Evolutionary conservation across 2,329 filamentous ascomycete genomes (phyloP).

Genomic region (Pezicula radicicola): DNA sequence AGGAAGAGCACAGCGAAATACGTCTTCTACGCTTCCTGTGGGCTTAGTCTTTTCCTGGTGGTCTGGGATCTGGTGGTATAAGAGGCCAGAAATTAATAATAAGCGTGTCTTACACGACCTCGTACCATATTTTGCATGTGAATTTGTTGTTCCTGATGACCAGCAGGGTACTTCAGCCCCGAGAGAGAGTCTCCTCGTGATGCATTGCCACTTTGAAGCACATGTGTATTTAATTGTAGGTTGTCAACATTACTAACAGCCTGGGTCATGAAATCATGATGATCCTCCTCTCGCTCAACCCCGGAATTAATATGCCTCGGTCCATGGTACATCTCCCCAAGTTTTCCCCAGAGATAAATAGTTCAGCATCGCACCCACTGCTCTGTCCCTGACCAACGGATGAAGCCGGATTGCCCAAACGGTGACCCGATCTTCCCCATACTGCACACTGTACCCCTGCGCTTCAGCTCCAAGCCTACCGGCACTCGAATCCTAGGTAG

Average conservation of each 20-base stretch:
- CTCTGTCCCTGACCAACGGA: no score
- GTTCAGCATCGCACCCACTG: no score
- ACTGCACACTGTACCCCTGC: no score
- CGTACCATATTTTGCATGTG: background rate
- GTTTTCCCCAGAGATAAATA: no score
- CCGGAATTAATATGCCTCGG: background rate
- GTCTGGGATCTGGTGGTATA: constrained; percentile 72
- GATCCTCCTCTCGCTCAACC: no score
- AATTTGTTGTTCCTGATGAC: background rate
- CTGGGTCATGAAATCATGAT: background rate
- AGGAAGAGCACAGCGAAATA: constrained; percentile 70
- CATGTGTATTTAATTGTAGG: background rate
- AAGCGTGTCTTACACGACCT: background rate
- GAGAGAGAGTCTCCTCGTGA: background rate
- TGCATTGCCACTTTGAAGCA: background rate
- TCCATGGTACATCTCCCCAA: background rate
- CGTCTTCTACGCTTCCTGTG: constrained; percentile 77
- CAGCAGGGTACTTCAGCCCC: background rate
- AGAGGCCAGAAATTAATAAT: constrained; percentile 1
- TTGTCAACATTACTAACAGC: no score
- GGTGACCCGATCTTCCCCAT: no score
- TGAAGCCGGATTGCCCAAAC: no score
- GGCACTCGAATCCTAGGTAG: no score
- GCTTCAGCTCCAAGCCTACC: no score
- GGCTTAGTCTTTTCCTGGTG: constrained; percentile 70